A percentile compares a stretch with the other conserved stretches of the same genome.
phyloP scores from a whole-genome alignment of 176 grass and related monocot species.

The Neostapfia colusana region DNA sequence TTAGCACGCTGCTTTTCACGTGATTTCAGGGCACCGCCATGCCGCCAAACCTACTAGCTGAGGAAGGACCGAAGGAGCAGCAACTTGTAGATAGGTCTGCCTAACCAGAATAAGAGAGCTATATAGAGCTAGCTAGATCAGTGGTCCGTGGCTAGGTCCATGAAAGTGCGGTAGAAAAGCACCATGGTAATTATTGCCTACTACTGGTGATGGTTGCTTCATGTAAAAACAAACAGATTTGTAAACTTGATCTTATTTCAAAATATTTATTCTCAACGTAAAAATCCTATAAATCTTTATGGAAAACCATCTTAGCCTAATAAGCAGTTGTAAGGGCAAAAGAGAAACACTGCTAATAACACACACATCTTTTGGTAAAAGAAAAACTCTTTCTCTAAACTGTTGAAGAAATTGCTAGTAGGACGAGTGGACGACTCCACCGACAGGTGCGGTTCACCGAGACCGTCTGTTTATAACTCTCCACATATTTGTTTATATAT shows the following conservation, averaged over 20 bases:
- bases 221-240: not conserved
- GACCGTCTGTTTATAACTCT: not conserved
- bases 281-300: not conserved
- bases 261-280: no score
- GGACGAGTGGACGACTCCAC: constrained; percentile 22
- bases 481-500: not conserved
- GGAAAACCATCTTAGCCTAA: not conserved
- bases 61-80: not conserved
- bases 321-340: not conserved
- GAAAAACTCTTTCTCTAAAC: not conserved
- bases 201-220: not conserved
- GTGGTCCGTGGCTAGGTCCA: not conserved
- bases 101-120: not conserved
- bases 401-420: not conserved
- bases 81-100: not conserved
- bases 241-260: no score
- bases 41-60: not conserved
- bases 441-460: constrained; percentile 2
- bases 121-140: not conserved
- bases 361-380: not conserved
- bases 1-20: not conserved
- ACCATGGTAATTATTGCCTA: constrained; percentile 12
- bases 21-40: not conserved
- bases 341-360: no score
- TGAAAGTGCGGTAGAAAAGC: not conserved